A percentile compares a stretch with the other conserved stretches of the same genome.
These are phyloP conservation scores for Debaryomyces castellii DNA, from an alignment of 805 yeast species.

Conservation along the genomic window DNA sequence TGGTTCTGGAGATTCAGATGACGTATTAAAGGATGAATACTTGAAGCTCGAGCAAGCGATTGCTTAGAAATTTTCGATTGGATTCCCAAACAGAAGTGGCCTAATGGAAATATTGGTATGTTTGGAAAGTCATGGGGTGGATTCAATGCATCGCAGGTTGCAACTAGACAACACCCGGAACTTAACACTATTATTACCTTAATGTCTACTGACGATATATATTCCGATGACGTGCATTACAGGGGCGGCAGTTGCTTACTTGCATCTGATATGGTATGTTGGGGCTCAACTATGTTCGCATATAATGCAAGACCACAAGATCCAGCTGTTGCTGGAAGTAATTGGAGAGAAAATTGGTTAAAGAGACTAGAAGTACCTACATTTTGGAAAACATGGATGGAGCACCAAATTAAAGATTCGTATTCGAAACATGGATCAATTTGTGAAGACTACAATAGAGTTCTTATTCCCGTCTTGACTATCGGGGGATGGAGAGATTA, in stretches of 20 bases:
- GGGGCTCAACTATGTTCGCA: constrained; percentile 48
- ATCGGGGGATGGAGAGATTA: constrained; percentile 51
- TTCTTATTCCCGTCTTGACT: constrained; percentile 43
- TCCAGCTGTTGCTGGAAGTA: constrained; percentile 35
- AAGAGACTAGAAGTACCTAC: constrained; percentile 38
- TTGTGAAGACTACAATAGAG: constrained; percentile 34
- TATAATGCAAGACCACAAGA: constrained; percentile 49
- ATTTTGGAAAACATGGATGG: constrained; percentile 41
- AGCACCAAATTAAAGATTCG: constrained; percentile 44
- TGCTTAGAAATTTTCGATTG: constrained; percentile 43
- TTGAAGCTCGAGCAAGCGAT: constrained; percentile 44
- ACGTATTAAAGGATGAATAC: constrained; percentile 40
- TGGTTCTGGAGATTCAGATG: constrained; percentile 46
- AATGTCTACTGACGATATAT: constrained; percentile 49
- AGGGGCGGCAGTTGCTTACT: constrained; percentile 45
- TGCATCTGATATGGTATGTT: constrained; percentile 50
- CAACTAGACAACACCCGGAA: constrained; percentile 48
- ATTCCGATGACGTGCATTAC: constrained; percentile 50
- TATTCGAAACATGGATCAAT: constrained; percentile 51
- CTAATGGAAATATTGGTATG: constrained; percentile 47
- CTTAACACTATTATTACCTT: constrained; percentile 42
- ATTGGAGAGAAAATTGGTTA: constrained; percentile 43
- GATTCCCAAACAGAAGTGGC: constrained; percentile 41
- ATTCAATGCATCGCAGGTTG: constrained; percentile 45
- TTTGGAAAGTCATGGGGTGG: constrained; percentile 54